These are phyloP conservation scores for Solanum hybrid DNA, from an alignment of 305 asterid species.

Conservation along the genomic window DNA sequence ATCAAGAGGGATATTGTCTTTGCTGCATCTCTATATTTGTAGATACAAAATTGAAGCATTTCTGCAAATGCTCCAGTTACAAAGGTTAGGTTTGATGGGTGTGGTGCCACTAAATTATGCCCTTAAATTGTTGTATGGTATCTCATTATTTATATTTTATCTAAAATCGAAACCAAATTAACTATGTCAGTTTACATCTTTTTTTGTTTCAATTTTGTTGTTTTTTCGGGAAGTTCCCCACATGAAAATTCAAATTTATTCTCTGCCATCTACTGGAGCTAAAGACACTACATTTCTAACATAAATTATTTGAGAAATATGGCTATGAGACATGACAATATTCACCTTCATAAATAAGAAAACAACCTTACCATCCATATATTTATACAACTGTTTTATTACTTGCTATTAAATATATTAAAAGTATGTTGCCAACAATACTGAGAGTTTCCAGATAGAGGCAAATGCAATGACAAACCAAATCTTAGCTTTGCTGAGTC, in stretches of 20 bases:
- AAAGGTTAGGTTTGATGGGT: not conserved
- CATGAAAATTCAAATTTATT: not conserved
- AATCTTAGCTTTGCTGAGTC: not conserved
- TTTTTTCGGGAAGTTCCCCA: not conserved
- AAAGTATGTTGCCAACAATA: not conserved
- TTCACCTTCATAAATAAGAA: not conserved
- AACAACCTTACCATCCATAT: not conserved
- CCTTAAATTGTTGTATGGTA: not conserved
- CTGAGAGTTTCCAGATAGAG: not conserved
- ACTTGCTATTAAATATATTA: not conserved
- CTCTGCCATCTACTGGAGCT: not conserved
- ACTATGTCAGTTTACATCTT: not conserved
- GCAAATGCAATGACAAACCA: not conserved
- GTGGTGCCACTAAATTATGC: not conserved
- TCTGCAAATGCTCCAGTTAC: not conserved
- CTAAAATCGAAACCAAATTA: not conserved
- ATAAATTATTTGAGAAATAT: not conserved
- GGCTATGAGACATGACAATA: not conserved
- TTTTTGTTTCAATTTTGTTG: not conserved
- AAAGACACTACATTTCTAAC: not conserved
- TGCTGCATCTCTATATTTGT: constrained; percentile 90
- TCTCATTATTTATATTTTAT: not conserved
- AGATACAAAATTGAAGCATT: constrained; percentile 9
- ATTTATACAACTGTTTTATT: not conserved
- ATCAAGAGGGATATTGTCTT: constrained; percentile 98